These are phyloP conservation scores for Oryza punctata DNA, from an alignment of 176 grass and related monocot genomes.

Conservation along the genomic window DNA sequence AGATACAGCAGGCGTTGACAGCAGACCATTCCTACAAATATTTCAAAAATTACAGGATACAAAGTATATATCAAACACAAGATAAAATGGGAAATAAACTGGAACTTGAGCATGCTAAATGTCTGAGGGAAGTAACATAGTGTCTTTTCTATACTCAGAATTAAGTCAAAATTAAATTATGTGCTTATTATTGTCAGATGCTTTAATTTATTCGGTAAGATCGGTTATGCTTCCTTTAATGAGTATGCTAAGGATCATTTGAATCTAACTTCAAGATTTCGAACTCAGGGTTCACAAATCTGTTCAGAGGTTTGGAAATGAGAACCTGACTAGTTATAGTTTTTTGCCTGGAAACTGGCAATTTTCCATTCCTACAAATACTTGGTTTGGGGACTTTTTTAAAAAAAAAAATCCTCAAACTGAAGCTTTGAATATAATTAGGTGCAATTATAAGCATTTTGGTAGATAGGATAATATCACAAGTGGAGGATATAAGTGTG, in stretches of 20 bases:
- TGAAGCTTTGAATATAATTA: background rate
- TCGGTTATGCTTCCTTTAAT: background rate
- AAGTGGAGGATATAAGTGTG: background rate
- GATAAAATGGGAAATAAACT: slow-evolving; percentile 11
- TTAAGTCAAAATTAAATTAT: slow-evolving; percentile 22
- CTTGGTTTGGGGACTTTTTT: background rate
- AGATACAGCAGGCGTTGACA: slow-evolving; percentile 92
- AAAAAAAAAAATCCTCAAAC: background rate
- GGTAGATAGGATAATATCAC: background rate
- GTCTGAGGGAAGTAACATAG: background rate
- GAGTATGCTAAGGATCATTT: background rate
- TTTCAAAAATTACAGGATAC: background rate
- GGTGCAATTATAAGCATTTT: background rate
- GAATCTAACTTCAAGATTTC: background rate
- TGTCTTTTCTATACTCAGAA: background rate
- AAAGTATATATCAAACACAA: slow-evolving; percentile 1
- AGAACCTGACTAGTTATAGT: background rate
- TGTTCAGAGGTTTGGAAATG: background rate
- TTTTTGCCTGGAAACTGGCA: background rate
- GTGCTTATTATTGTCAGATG: background rate
- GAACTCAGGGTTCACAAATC: background rate
- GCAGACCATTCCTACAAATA: slow-evolving; percentile 60
- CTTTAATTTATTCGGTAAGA: background rate
- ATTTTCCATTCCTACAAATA: background rate
- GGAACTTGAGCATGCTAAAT: slow-evolving; percentile 8